Evolutionary conservation across 2,329 filamentous ascomycete genomes (phyloP), one percentile per base, ranked within the genome.

Genomic region (Diaporthe velutina): DNA sequence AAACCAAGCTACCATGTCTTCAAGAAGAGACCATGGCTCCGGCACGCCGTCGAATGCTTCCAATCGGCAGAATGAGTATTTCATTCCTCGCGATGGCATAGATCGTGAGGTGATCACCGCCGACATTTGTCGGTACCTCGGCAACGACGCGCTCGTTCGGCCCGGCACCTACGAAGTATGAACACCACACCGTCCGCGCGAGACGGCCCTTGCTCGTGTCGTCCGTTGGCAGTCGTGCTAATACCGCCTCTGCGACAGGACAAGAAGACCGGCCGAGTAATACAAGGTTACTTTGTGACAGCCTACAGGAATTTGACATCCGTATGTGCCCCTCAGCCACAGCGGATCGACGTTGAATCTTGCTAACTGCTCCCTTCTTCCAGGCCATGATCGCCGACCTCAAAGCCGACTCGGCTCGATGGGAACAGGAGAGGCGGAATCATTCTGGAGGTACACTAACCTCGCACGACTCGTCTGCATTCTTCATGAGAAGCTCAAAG

Each of bases 101-200:
- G 93, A 94, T 83, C 92, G 93, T 80, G 93, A 96, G 84, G 94
- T 96, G 80, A 95, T 96, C 84, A 94, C 94, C 77, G 92, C 93
- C 82, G 94, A 96, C 83, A 95, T 96, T 78, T 95, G 94, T 86
- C 93, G 93, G 82, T 96, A 95, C 83, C 89, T 96, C 79, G 94
- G 94, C 81, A 95, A 95, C 83, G 94, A 96, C 87, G 94, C 94
- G 79, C 89, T 94, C 80, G 93, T 95, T 81, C 92, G 92, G 81
- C 93, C 93, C 75, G 93, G 92, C 80, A 91, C 90, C 79, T 93
- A 94, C 84, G 91, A 94, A 89, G 93, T 95, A 89, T 79, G 88
- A 82, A 79, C 79, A 78, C 80, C 73, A 77, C 79, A 68, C 78
- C 79, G 70, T 77, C 74, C 61, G 58, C 64, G 74, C 71, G 45